These are phyloP conservation scores for Gonium pectorale DNA, from an alignment of 139 green algal species.

Conservation along the genomic window DNA sequence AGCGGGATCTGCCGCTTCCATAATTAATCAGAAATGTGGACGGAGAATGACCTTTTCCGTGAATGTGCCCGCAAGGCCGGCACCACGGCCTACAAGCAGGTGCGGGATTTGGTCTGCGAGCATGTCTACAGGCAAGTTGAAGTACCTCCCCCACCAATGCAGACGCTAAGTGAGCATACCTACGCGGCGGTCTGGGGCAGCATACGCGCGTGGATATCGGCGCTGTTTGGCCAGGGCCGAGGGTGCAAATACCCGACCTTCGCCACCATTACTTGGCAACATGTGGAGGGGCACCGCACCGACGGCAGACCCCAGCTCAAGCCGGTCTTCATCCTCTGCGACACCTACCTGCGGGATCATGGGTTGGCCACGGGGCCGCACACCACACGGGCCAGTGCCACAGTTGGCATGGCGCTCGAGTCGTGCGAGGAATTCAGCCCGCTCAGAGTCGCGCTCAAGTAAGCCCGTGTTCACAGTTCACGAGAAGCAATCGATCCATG, in stretches of 20 bases:
- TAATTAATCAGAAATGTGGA: background rate
- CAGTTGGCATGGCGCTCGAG: background rate
- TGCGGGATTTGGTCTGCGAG: background rate
- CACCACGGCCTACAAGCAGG: slow-evolving; percentile 2
- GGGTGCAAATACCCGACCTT: background rate
- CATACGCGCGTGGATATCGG: background rate
- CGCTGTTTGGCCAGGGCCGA: background rate
- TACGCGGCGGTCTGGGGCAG: background rate
- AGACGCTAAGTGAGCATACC: background rate
- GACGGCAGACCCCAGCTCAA: background rate
- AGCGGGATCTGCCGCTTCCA: background rate
- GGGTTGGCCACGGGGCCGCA: background rate
- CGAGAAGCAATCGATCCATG: background rate
- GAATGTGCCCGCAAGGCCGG: background rate
- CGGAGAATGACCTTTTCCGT: background rate
- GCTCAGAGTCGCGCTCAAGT: slow-evolving; percentile 33
- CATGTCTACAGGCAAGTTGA: background rate
- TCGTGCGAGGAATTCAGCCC: slow-evolving; percentile 20
- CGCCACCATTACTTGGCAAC: background rate
- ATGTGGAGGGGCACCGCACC: background rate
- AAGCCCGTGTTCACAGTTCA: background rate
- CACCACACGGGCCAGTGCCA: background rate
- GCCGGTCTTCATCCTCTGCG: background rate
- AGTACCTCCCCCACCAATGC: background rate
- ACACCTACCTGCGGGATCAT: background rate